These are phyloP conservation scores for Hondaea fermentalgiana DNA, from an alignment of 108 stramenopile species.

Conservation along the genomic window DNA sequence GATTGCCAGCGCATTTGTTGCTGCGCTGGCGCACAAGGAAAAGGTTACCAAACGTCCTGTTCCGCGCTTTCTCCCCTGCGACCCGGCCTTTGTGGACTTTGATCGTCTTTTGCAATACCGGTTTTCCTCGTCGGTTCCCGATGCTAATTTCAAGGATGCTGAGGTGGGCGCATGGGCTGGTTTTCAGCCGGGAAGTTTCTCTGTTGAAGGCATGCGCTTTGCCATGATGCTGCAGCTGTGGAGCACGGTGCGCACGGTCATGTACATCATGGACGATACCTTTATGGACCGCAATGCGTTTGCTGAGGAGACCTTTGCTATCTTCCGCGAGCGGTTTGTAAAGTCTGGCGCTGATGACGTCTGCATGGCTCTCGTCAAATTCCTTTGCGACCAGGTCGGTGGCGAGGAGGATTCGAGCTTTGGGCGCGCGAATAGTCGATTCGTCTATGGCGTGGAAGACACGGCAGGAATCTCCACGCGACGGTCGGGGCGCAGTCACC, in stretches of 20 bases:
- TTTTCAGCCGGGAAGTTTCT: background rate
- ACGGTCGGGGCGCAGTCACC: background rate
- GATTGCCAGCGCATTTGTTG: background rate
- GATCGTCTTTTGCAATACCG: background rate
- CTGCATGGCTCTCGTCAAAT: background rate
- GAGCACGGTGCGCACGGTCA: background rate
- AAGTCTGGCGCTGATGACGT: background rate
- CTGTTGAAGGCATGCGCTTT: background rate
- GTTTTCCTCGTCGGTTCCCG: background rate
- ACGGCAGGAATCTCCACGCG: background rate
- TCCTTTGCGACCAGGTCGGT: background rate
- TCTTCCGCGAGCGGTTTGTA: background rate
- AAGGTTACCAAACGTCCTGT: background rate
- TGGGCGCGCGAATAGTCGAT: background rate
- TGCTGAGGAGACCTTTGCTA: background rate
- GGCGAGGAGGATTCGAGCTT: background rate
- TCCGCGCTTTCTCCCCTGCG: background rate
- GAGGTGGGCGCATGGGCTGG: background rate
- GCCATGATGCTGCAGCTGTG: background rate
- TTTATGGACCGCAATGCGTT: background rate
- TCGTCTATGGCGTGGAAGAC: background rate
- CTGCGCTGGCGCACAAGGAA: background rate
- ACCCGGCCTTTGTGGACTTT: constrained; percentile 18
- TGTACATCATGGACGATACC: background rate
- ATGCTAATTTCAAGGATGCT: background rate